Conservation (phyloP, 2,329 filamentous ascomycete genomes). For the Ceratocystis cacaofunesta region DNA sequence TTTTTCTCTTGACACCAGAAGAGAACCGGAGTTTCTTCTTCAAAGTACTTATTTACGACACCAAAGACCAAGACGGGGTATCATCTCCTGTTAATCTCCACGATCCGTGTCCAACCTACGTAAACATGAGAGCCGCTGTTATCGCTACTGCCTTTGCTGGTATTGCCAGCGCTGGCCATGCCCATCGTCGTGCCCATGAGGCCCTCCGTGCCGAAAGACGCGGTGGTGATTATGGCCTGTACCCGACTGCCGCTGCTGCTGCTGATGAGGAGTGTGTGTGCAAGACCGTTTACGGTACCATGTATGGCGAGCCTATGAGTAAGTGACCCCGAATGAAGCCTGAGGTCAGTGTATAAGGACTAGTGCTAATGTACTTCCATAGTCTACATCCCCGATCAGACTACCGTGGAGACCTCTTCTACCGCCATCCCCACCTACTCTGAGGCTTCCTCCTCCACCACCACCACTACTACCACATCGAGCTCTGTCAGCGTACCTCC, state of each 20-base stretch:
- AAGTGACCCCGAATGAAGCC: slow-evolving; percentile 23
- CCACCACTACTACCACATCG: slow-evolving; percentile 19
- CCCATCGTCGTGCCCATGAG: slow-evolving; percentile 21
- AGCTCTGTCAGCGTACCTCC: slow-evolving; percentile 15
- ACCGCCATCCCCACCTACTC: slow-evolving; percentile 21
- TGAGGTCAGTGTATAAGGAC: not conserved
- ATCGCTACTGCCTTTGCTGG: slow-evolving; percentile 45
- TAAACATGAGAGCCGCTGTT: slow-evolving; percentile 58
- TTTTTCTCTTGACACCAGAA: slow-evolving; percentile 19
- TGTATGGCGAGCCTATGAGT: slow-evolving; percentile 53
- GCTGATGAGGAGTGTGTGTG: slow-evolving; percentile 46
- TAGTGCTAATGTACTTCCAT: not conserved
- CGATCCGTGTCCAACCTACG: slow-evolving; percentile 8
- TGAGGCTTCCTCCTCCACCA: slow-evolving; percentile 21
- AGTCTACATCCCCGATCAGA: slow-evolving; percentile 10
- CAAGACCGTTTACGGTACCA: slow-evolving; percentile 59
- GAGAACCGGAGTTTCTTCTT: slow-evolving; percentile 15
- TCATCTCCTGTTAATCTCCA: slow-evolving; percentile 24
- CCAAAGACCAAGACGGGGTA: slow-evolving; percentile 21
- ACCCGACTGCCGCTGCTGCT: slow-evolving; percentile 19
- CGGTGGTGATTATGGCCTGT: slow-evolving; percentile 25
- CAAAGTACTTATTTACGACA: slow-evolving; percentile 21
- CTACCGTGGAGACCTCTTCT: slow-evolving; percentile 20
- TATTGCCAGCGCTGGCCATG: slow-evolving; percentile 35
- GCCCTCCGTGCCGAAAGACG: slow-evolving; percentile 5